These are phyloP conservation scores for Torulaspora maleeae DNA, from an alignment of 805 yeast species.

Conservation along the genomic window DNA sequence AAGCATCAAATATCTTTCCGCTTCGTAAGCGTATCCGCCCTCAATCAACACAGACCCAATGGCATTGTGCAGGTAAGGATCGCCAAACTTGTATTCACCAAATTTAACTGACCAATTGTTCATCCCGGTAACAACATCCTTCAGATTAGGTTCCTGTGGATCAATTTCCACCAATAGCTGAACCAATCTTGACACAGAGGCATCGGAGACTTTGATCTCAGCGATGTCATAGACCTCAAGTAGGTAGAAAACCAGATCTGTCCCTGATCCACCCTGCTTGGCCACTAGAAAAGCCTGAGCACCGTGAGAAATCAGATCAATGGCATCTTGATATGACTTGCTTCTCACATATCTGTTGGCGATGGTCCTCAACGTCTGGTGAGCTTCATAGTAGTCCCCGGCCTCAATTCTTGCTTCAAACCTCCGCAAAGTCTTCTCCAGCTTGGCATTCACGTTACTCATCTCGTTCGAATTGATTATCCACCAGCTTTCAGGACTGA, in stretches of 20 bases:
- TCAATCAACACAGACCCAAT: constrained; percentile 63
- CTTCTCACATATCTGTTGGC: constrained; percentile 75
- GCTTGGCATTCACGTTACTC: constrained; percentile 34
- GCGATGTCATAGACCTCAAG: constrained; percentile 62
- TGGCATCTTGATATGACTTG: constrained; percentile 64
- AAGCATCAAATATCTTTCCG: constrained; percentile 67
- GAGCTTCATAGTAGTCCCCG: constrained; percentile 89
- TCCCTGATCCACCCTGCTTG: constrained; percentile 72
- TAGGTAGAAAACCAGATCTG: constrained; percentile 69
- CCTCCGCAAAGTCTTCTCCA: constrained; percentile 57
- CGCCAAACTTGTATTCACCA: constrained; percentile 58
- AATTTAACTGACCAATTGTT: constrained; percentile 59
- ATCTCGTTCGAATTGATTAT: neutral
- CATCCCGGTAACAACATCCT: constrained; percentile 61
- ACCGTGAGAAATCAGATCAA: constrained; percentile 67
- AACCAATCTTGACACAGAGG: constrained; percentile 44
- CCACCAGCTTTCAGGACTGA: neutral
- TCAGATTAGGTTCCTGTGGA: constrained; percentile 55
- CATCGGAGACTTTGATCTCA: constrained; percentile 40
- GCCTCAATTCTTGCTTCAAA: constrained; percentile 63
- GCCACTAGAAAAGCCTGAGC: constrained; percentile 63
- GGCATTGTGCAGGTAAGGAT: constrained; percentile 65
- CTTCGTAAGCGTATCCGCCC: constrained; percentile 50
- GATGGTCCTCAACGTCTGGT: constrained; percentile 87
- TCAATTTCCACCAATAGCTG: constrained; percentile 44